Conservation (phyloP, 2,329 filamentous ascomycete species). For the Fusarium sp. region DNA sequence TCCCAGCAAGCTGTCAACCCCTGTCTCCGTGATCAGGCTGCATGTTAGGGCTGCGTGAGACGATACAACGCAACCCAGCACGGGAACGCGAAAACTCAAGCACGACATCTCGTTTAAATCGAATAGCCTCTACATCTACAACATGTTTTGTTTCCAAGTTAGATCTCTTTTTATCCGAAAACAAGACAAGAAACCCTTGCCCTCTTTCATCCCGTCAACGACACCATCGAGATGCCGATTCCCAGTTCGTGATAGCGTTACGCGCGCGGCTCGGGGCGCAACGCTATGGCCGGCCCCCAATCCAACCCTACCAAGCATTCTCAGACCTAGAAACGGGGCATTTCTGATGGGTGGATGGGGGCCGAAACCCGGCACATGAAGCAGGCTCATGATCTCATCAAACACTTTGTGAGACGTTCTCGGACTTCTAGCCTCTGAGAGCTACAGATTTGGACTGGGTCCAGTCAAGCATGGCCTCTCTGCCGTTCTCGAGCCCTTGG, state of each 20-base stretch:
- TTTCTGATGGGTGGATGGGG: too few relatives aligned
- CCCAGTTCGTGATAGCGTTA: neutral
- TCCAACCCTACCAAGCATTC: neutral
- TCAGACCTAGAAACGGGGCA: too few relatives aligned
- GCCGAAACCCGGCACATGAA: too few relatives aligned
- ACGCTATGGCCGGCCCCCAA: neutral
- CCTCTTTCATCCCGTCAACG: neutral
- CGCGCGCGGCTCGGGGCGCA: neutral
- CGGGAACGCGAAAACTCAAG: too few relatives aligned
- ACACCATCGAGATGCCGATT: neutral
- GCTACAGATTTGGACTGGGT: neutral
- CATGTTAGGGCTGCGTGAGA: neutral
- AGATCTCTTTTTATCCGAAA: too few relatives aligned
- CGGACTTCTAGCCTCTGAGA: neutral
- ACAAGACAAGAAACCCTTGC: too few relatives aligned
- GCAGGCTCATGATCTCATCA: too few relatives aligned
- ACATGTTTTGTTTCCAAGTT: too few relatives aligned
- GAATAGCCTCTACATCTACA: too few relatives aligned
- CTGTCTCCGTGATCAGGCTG: constrained; percentile 1
- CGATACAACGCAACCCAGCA: neutral
- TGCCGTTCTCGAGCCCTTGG: neutral
- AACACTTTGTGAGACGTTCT: too few relatives aligned
- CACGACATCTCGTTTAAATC: too few relatives aligned
- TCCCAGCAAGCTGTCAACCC: neutral
- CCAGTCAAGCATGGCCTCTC: constrained; percentile 5